These are phyloP conservation scores for Aurifilum marmelostoma DNA, from an alignment of 2,329 filamentous ascomycete species.

Conservation along the genomic window DNA sequence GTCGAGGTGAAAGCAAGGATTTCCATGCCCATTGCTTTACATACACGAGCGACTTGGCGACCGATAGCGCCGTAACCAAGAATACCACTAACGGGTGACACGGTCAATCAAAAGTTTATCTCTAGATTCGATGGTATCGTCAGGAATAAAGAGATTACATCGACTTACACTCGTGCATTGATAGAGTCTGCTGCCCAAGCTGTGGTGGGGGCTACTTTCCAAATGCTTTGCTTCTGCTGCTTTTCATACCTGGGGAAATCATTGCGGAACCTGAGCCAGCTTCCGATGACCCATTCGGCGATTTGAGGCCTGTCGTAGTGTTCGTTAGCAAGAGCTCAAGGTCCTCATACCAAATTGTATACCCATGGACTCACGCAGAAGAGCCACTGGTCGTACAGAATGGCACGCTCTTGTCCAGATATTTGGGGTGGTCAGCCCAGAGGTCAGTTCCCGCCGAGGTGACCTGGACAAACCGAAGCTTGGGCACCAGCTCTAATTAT, in stretches of 20 bases:
- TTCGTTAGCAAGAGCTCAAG: too few relatives aligned
- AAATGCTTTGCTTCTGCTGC: conserved; percentile 37
- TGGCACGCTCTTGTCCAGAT: conserved; percentile 36
- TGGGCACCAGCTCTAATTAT: conserved; percentile 36
- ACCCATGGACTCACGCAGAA: conserved; percentile 41
- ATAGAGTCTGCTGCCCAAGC: conserved; percentile 16
- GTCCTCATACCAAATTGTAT: background rate
- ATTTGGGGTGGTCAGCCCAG: conserved; percentile 40
- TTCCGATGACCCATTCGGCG: conserved; percentile 46
- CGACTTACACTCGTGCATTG: conserved; percentile 25
- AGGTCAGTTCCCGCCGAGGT: conserved; percentile 44
- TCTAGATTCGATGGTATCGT: background rate
- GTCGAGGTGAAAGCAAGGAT: conserved; percentile 69
- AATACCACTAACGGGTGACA: conserved; percentile 35
- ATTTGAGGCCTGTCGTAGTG: conserved; percentile 40
- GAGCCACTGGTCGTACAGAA: conserved; percentile 44
- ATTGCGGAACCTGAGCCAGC: conserved; percentile 40
- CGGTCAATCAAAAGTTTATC: background rate
- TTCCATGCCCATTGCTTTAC: conserved; percentile 64
- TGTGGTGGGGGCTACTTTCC: conserved; percentile 30
- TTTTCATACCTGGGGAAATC: conserved; percentile 38
- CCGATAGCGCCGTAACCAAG: conserved; percentile 50
- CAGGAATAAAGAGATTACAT: background rate
- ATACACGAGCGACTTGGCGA: conserved; percentile 49
- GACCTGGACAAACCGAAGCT: conserved; percentile 45